phyloP scores from a whole-genome alignment of 1,284 basidiomycete genomes.

The Mycena citricolor region DNA sequence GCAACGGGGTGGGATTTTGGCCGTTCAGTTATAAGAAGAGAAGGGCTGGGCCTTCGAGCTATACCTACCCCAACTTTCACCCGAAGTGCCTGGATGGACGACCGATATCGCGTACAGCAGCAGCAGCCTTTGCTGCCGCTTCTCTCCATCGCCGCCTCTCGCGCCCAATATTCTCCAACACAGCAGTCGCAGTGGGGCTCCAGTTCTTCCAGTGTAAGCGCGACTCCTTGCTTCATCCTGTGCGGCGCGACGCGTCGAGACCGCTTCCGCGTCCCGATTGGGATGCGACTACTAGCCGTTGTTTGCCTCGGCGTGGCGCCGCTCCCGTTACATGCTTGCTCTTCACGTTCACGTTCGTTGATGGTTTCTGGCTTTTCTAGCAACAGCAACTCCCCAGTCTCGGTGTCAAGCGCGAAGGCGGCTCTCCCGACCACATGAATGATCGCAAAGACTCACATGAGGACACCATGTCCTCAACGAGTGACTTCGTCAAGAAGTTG shows the following conservation, averaged over 20 bases:
- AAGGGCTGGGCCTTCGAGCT: constrained; percentile 17
- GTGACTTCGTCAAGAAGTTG: constrained; percentile 95
- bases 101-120: constrained; percentile 20
- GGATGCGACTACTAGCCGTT: neutral
- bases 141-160: constrained; percentile 22
- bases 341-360: constrained; percentile 6
- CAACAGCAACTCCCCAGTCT: constrained; percentile 18
- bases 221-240: neutral
- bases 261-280: constrained; percentile 5
- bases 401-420: constrained; percentile 21
- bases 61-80: neutral
- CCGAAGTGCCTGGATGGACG: constrained; percentile 22
- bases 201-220: constrained; percentile 20
- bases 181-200: constrained; percentile 15
- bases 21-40: constrained; percentile 12
- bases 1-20: neutral
- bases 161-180: constrained; percentile 20
- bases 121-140: constrained; percentile 22
- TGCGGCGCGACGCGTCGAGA: constrained; percentile 14
- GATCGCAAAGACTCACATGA: constrained; percentile 30
- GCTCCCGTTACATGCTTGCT: too few species aligned
- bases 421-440: constrained; percentile 16
- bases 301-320: constrained; percentile 1
- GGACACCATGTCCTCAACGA: constrained; percentile 72
- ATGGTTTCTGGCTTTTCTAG: constrained; percentile 11